A percentile compares a stretch with the other conserved stretches of the same genome.
These are phyloP conservation scores for Boletus rubescentipes DNA, from an alignment of 768 basidiomycete species.

Conservation along the genomic window DNA sequence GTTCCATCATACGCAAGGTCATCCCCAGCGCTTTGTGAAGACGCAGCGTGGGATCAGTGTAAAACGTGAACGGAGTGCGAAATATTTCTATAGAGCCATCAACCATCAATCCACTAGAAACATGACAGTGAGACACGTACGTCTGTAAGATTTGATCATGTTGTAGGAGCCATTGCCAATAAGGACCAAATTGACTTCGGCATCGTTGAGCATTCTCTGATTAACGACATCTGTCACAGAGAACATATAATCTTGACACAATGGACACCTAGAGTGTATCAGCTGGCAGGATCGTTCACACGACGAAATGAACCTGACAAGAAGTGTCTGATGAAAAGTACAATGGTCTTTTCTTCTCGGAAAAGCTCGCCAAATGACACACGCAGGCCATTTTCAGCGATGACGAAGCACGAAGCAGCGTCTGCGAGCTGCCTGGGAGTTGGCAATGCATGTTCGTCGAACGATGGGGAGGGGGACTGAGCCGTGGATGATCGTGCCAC, in stretches of 20 bases:
- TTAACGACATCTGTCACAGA: slow-evolving; percentile 54
- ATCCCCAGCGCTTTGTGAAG: slow-evolving; percentile 80
- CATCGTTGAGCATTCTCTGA: slow-evolving; percentile 45
- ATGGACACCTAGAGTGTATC: slow-evolving; percentile 54
- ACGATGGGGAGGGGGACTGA: slow-evolving; percentile 15
- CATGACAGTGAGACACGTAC: slow-evolving; percentile 34
- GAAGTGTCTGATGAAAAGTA: slow-evolving; percentile 87
- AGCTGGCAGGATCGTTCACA: slow-evolving; percentile 1
- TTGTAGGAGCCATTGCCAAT: slow-evolving; percentile 77
- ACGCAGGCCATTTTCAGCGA: slow-evolving; percentile 64
- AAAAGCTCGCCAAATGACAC: slow-evolving; percentile 72
- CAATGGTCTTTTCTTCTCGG: slow-evolving; percentile 55
- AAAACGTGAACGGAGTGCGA: slow-evolving; percentile 67
- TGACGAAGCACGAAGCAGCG: slow-evolving; percentile 62
- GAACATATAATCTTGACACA: slow-evolving; percentile 86
- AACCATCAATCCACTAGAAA: not conserved
- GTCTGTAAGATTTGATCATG: slow-evolving; percentile 73
- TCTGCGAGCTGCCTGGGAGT: slow-evolving; percentile 54
- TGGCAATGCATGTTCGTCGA: slow-evolving; percentile 51
- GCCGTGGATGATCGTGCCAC: slow-evolving; percentile 17
- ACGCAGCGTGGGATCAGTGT: slow-evolving; percentile 70
- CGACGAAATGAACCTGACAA: slow-evolving; percentile 42
- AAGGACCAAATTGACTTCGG: slow-evolving; percentile 62
- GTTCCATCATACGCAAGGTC: slow-evolving; percentile 47
- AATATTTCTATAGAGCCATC: slow-evolving; percentile 55